Conservation (phyloP, 2,329 filamentous ascomycete genomes). For the Bretziella fagacearum region DNA sequence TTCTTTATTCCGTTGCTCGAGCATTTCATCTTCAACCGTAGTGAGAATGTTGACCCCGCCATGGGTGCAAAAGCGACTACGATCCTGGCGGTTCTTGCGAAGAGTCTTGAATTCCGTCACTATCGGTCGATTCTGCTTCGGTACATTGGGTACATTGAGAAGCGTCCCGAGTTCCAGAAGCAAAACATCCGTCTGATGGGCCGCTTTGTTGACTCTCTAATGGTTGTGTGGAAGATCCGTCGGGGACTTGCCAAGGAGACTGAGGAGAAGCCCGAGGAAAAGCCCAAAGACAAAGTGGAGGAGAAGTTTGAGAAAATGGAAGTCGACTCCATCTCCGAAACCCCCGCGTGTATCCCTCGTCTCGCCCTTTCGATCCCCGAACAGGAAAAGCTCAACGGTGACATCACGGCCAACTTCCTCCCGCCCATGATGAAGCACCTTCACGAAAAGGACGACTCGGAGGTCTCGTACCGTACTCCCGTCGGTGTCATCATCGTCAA, state of each 20-base stretch:
- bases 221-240: conserved; percentile 18
- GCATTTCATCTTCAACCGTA: conserved; percentile 78
- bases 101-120: conserved; percentile 74
- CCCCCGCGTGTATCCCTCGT: conserved; percentile 14
- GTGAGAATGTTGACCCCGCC: conserved; percentile 65
- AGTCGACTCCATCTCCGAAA: conserved; percentile 21
- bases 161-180: conserved; percentile 70
- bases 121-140: conserved; percentile 71
- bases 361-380: conserved; percentile 52
- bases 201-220: conserved; percentile 62
- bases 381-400: conserved; percentile 48
- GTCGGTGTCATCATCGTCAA: conserved; percentile 81
- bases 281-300: neutral
- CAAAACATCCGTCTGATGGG: conserved; percentile 68
- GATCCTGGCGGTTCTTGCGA: conserved; percentile 57
- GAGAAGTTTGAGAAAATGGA: conserved; percentile 16
- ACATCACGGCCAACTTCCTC: conserved; percentile 58
- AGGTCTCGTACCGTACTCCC: conserved; percentile 81
- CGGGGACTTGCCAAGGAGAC: conserved; percentile 23
- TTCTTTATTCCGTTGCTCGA: conserved; percentile 86
- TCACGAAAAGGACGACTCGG: conserved; percentile 86
- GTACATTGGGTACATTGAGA: conserved; percentile 67
- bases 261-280: conserved; percentile 24
- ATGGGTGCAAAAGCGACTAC: conserved; percentile 73
- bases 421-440: conserved; percentile 70